phyloP scores from a whole-genome alignment of 768 basidiomycete genomes.

The Hysterangium stoloniferum region DNA sequence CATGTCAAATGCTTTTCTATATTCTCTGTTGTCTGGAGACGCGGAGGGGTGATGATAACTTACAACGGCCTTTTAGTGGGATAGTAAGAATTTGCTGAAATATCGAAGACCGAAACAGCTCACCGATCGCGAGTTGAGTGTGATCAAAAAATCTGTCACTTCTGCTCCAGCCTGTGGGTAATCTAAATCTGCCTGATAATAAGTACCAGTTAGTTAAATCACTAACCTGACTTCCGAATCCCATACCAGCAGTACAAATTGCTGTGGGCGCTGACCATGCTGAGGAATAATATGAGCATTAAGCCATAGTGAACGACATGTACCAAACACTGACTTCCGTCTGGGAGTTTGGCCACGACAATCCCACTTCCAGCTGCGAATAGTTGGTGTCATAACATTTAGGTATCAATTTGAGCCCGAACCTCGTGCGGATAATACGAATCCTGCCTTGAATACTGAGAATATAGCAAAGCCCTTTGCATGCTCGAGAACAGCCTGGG shows the following conservation, averaged over 20 bases:
- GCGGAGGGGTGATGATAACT: constrained; percentile 28
- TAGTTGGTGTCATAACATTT: constrained; percentile 32
- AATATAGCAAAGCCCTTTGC: constrained; percentile 85
- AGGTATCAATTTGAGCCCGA: constrained; percentile 18
- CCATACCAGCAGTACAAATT: constrained; percentile 87
- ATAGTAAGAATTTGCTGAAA: constrained; percentile 7
- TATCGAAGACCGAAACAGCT: constrained; percentile 21
- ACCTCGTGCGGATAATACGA: constrained; percentile 59
- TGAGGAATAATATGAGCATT: constrained; percentile 22
- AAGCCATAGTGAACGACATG: neutral
- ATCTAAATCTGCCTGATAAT: neutral
- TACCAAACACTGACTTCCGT: constrained; percentile 58
- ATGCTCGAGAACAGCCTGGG: constrained; percentile 44
- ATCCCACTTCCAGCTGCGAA: constrained; percentile 69
- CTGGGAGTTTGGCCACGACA: constrained; percentile 74
- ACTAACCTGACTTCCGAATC: constrained; percentile 60
- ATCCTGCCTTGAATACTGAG: constrained; percentile 69
- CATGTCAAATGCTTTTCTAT: no score
- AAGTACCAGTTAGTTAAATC: constrained; percentile 15
- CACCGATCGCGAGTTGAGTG: constrained; percentile 77
- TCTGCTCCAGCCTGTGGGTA: constrained; percentile 61
- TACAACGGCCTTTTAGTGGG: constrained; percentile 50
- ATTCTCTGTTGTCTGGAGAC: neutral
- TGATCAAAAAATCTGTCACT: constrained; percentile 86
- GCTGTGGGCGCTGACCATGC: constrained; percentile 94